phyloP scores from a whole-genome alignment of 2,329 filamentous ascomycete genomes.

The Fusarium sp. region DNA sequence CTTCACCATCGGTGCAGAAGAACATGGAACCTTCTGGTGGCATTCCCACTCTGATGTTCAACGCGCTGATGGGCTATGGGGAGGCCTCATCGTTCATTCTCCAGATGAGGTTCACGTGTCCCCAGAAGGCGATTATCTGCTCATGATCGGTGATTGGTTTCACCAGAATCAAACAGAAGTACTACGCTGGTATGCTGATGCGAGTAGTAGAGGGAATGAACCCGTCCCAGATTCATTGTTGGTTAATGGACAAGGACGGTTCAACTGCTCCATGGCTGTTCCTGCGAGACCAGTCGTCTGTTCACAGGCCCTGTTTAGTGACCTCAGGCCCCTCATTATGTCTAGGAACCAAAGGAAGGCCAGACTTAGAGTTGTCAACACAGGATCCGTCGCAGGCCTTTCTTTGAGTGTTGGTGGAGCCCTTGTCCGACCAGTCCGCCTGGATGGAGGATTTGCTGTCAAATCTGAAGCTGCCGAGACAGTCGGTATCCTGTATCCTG shows the following conservation, averaged over 20 bases:
- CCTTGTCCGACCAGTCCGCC: neutral
- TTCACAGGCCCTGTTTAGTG: neutral
- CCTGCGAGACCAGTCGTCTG: neutral
- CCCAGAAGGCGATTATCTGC: neutral
- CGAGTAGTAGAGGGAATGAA: constrained; percentile 7
- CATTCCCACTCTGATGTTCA: constrained; percentile 3
- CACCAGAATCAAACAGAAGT: neutral
- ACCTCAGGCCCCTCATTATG: neutral
- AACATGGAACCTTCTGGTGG: constrained; percentile 8
- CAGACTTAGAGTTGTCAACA: neutral
- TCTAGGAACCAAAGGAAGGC: fast-evolving
- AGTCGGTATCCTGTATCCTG: neutral
- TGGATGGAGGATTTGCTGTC: neutral
- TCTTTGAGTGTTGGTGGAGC: neutral
- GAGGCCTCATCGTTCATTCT: neutral
- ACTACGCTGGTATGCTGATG: neutral
- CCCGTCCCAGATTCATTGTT: constrained; percentile 4
- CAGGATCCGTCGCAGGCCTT: neutral
- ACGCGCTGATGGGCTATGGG: neutral
- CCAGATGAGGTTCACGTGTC: fast-evolving
- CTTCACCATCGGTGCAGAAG: neutral
- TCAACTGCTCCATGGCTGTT: constrained; percentile 6
- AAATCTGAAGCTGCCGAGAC: fast-evolving
- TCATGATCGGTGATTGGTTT: constrained; percentile 3
- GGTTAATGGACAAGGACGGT: neutral